These are phyloP conservation scores for Ustilago crameri DNA, from an alignment of 1,284 basidiomycete species.

Conservation along the genomic window DNA sequence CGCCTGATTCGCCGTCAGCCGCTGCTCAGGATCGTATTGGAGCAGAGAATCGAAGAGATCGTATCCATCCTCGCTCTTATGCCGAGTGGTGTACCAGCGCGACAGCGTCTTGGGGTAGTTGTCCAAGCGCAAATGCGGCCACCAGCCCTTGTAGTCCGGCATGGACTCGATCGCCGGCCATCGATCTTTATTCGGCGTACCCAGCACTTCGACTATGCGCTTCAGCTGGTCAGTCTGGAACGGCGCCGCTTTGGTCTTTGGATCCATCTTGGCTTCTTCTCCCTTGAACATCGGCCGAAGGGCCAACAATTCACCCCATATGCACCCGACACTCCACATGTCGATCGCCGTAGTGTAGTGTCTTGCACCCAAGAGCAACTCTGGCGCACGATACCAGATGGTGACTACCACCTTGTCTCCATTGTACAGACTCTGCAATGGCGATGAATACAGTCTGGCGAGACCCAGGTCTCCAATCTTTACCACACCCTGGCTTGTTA, in stretches of 20 bases:
- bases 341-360: conserved; percentile 98
- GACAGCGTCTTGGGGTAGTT: conserved; percentile 75
- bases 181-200: conserved; percentile 83
- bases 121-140: conserved; percentile 38
- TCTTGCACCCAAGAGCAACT: conserved; percentile 90
- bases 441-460: conserved; percentile 85
- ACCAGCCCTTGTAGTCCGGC: conserved; percentile 80
- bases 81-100: conserved; percentile 81
- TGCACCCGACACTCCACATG: conserved; percentile 98
- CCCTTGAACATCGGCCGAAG: conserved; percentile 98
- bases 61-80: conserved; percentile 68
- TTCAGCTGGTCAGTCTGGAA: conserved; percentile 80
- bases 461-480: conserved; percentile 98
- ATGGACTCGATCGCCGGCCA: conserved; percentile 90
- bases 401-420: conserved; percentile 98
- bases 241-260: conserved; percentile 62
- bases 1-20: conserved; percentile 84
- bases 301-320: conserved; percentile 92
- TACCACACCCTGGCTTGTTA: conserved; percentile 86
- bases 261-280: conserved; percentile 94
- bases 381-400: conserved; percentile 98
- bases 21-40: conserved; percentile 85
- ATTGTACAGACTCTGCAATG: conserved; percentile 80
- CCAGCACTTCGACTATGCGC: conserved; percentile 93
- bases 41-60: conserved; percentile 60